A percentile compares a stretch with the other conserved stretches of the same genome.
phyloP scores from a whole-genome alignment of 176 grass and related monocot genomes.

The Bonia amplexicaulis region DNA sequence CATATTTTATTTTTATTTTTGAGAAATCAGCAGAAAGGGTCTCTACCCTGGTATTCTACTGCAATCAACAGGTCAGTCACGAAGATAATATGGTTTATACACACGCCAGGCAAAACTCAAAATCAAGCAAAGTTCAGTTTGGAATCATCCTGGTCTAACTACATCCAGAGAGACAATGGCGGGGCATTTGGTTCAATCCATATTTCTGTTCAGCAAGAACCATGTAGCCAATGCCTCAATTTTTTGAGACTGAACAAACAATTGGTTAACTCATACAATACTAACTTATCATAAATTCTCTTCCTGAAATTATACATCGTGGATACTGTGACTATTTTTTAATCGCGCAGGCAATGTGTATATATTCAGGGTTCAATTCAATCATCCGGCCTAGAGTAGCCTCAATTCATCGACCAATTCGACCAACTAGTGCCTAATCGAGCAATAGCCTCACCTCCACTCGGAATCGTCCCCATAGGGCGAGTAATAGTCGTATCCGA shows the following conservation, averaged over 20 bases:
- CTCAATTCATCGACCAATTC: not conserved
- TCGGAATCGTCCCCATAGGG: slow-evolving; percentile 63
- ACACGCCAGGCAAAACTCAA: not conserved
- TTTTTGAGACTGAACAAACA: not conserved
- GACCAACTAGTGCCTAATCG: not conserved
- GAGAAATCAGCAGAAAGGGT: not conserved
- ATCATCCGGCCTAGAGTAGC: not conserved
- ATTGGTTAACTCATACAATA: not conserved
- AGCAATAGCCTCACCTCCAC: slow-evolving; percentile 55
- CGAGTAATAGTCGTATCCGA: slow-evolving; percentile 85
- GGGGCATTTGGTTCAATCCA: not conserved
- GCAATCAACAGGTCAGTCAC: not conserved
- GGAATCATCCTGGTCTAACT: not conserved
- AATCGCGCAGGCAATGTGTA: not conserved
- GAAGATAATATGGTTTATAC: not conserved
- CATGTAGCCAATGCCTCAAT: not conserved
- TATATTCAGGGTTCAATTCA: not conserved
- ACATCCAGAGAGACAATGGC: not conserved
- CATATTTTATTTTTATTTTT: no score
- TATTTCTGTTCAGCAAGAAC: not conserved
- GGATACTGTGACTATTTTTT: not conserved
- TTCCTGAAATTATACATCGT: not conserved
- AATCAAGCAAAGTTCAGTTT: not conserved
- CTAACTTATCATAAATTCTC: not conserved
- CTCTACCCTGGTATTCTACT: not conserved